Base-by-base conservation (phyloP, 1,284 basidiomycete species). In the Flammula alnicola region DNA sequence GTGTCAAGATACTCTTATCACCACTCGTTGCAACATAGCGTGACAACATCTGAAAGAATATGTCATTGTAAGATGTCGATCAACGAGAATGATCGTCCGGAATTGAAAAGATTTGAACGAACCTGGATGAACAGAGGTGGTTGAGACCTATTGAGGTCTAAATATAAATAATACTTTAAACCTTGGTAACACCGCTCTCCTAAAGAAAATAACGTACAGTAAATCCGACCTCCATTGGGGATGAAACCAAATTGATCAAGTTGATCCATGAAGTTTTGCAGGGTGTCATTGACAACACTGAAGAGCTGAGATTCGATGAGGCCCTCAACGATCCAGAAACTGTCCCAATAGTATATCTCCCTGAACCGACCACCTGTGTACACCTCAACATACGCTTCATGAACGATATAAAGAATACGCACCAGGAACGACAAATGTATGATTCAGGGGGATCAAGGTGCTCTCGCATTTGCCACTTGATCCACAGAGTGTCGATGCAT, bases 231-330 rank as follows among this genome's bases (percentile, higher is more conserved):
- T 10, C 95, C 95, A 63, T 97, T 98, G 1, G 94, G 94, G 56
- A 98, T 86, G 71, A 96, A 98, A 0, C 94, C 94, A 55, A 84
- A 78, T 31, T 68, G 68, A 29, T 89, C 82, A 43, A 97, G 73
- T 63, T 95, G 84, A 62, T 97, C 93, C 92, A 96, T 94, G 63
- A 97, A 95, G 72, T 96, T 95, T 59, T 90, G 82, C 23, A 95
- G 73, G 0, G 93, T 88, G 10, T 76, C 83, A 58, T 90, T 91
- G 47, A 81, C 90, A 42, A 91, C 78, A 51, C 77, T 75, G 59
- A 83, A 85, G 16, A 96, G 77, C 63, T 89, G 81, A 2, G 89
- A 93, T 62, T 88, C 75, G 36, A 97, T 73, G 26, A 96, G 74
- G 26, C 94, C 94, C 54, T 91, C 83, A 4, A 92, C 68, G 57